These are phyloP conservation scores for Saturnispora sekii DNA, from an alignment of 805 yeast genomes.

Conservation along the genomic window DNA sequence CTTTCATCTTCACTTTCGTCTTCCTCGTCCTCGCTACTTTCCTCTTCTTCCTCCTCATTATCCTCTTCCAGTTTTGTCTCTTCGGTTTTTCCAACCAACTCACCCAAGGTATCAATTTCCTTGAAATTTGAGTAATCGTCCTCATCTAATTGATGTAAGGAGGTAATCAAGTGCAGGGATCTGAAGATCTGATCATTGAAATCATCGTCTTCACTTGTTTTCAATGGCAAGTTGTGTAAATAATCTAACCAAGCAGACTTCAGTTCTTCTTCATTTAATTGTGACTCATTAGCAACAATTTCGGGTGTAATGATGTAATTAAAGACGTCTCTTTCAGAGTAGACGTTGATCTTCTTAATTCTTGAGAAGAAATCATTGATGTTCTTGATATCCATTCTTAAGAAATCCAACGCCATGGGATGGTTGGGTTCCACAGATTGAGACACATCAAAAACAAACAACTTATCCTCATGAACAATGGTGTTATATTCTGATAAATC, in stretches of 20 bases:
- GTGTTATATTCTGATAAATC: constrained; percentile 93
- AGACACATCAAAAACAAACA: constrained; percentile 91
- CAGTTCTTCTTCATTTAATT: constrained; percentile 13
- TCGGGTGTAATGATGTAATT: constrained; percentile 48
- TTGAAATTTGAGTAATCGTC: constrained; percentile 75
- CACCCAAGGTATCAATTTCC: constrained; percentile 66
- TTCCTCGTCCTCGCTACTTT: constrained; percentile 15
- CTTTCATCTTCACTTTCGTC: constrained; percentile 12
- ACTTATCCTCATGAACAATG: constrained; percentile 66
- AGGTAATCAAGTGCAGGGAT: constrained; percentile 64
- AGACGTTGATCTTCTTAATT: constrained; percentile 61
- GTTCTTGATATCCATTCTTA: constrained; percentile 96
- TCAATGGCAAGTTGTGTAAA: constrained; percentile 47
- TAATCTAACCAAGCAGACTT: constrained; percentile 15
- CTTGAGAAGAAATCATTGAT: constrained; percentile 79
- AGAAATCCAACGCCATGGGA: constrained; percentile 89
- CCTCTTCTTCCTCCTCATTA: constrained; percentile 18
- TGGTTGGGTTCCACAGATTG: constrained; percentile 98
- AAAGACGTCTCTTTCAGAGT: constrained; percentile 75
- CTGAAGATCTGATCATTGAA: constrained; percentile 85
- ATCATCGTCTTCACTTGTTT: constrained; percentile 38
- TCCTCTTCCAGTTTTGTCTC: constrained; percentile 22
- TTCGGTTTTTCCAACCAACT: constrained; percentile 34
- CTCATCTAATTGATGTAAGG: constrained; percentile 79
- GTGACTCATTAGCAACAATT: constrained; percentile 27